phyloP scores from a whole-genome alignment of 805 yeast genomes.

The Candida adriatica region DNA sequence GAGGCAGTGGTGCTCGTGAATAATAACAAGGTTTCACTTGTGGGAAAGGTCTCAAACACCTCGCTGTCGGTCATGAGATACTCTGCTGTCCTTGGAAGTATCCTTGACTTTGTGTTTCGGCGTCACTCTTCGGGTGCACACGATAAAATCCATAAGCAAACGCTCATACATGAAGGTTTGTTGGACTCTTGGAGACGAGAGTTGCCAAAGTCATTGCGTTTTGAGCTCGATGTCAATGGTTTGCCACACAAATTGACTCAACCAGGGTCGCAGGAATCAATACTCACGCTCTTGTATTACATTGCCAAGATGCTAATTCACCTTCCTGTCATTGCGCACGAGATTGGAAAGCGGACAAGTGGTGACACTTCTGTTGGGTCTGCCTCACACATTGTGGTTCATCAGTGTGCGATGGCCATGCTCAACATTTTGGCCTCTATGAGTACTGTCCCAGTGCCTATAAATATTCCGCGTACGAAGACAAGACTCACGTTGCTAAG shows the following conservation, averaged over 20 bases:
- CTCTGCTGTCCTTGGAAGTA: slow-evolving; percentile 65
- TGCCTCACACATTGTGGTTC: slow-evolving; percentile 58
- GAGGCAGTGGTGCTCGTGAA: slow-evolving; percentile 49
- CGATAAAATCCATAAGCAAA: slow-evolving; percentile 25
- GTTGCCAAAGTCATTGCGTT: slow-evolving; percentile 52
- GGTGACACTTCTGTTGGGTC: slow-evolving; percentile 26
- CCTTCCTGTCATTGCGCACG: slow-evolving; percentile 49
- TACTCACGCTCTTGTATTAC: slow-evolving; percentile 52
- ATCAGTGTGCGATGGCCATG: slow-evolving; percentile 60
- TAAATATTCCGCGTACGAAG: slow-evolving; percentile 54
- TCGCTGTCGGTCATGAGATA: slow-evolving; percentile 63
- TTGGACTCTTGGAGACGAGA: slow-evolving; percentile 76
- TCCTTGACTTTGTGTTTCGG: slow-evolving; percentile 64
- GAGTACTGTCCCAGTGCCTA: slow-evolving; percentile 52
- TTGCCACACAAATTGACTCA: slow-evolving; percentile 28
- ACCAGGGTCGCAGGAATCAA: slow-evolving; percentile 33
- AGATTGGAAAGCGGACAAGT: slow-evolving; percentile 19
- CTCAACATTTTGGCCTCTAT: slow-evolving; percentile 43
- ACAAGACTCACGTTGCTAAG: slow-evolving; percentile 58
- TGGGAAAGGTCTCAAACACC: slow-evolving; percentile 61
- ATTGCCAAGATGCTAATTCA: slow-evolving; percentile 59
- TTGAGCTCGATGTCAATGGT: slow-evolving; percentile 59
- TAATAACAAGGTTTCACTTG: slow-evolving; percentile 51
- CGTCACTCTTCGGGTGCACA: slow-evolving; percentile 30
- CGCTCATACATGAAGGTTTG: slow-evolving; percentile 50